These are phyloP conservation scores for Fusarium praegraminearum DNA, from an alignment of 2,329 filamentous ascomycete species.

Conservation along the genomic window DNA sequence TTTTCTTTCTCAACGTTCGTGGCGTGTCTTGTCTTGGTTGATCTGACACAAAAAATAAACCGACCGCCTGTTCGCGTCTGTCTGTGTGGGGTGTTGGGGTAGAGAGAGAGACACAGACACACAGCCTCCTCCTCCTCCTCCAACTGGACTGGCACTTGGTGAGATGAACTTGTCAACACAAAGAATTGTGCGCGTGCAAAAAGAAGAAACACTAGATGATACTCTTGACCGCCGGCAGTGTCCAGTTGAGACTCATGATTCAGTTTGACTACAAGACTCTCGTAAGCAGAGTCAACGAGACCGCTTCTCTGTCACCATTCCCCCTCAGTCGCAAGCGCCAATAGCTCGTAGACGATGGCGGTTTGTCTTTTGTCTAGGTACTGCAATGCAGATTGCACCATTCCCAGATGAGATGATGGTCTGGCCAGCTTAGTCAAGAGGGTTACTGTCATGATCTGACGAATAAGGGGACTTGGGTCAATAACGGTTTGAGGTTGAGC, in stretches of 20 bases:
- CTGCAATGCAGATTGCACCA: slow-evolving; percentile 27
- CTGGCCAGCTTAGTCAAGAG: slow-evolving; percentile 27
- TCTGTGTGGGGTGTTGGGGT: slow-evolving; percentile 1
- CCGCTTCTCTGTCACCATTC: slow-evolving; percentile 7
- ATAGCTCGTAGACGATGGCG: slow-evolving; percentile 32
- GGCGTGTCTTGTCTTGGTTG: slow-evolving; percentile 21
- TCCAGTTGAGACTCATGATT: slow-evolving; percentile 11
- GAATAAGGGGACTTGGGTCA: slow-evolving; percentile 21
- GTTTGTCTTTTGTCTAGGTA: slow-evolving; percentile 27
- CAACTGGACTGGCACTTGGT: slow-evolving; percentile 20
- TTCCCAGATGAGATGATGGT: slow-evolving; percentile 32
- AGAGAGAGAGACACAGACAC: not conserved
- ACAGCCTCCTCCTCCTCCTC: slow-evolving; percentile 6
- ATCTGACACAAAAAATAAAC: slow-evolving; percentile 29
- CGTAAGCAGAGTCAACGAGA: slow-evolving; percentile 16
- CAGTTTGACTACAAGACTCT: slow-evolving; percentile 4
- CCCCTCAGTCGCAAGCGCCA: slow-evolving; percentile 7
- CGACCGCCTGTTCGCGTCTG: slow-evolving; percentile 25
- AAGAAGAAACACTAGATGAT: slow-evolving; percentile 1
- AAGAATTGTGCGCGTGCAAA: not conserved
- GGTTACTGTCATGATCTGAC: slow-evolving; percentile 30
- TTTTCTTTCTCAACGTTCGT: slow-evolving; percentile 34
- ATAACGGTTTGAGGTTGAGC: not conserved
- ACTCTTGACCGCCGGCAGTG: slow-evolving; percentile 1
- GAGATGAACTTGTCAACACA: slow-evolving; percentile 34